Conservation (phyloP, 2,329 filamentous ascomycete genomes). For the Fusarium falciforme region DNA sequence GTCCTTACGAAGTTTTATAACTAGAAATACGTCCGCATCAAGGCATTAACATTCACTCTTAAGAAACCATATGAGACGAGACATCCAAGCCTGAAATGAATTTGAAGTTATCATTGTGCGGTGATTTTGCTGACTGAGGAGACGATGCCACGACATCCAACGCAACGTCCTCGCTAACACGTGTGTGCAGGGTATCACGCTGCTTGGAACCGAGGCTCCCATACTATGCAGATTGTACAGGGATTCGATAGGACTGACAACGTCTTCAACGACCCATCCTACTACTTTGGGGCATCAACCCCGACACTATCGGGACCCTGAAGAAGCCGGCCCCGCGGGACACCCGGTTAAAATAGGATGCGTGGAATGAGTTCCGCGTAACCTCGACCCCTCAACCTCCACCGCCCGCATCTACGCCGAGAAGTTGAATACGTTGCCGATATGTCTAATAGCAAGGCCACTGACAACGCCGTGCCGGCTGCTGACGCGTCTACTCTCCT, state of each 20-base stretch:
- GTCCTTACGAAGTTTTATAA: not conserved
- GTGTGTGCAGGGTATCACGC: not conserved
- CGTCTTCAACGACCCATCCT: not conserved
- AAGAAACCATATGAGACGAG: not conserved
- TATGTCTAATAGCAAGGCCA: not conserved
- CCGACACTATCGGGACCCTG: not conserved
- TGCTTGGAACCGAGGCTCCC: not conserved
- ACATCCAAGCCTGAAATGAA: not conserved
- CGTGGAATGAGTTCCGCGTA: not conserved
- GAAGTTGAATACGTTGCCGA: not conserved
- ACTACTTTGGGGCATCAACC: not conserved
- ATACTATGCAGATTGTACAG: not conserved
- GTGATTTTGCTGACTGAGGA: not conserved
- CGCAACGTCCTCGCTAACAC: not conserved
- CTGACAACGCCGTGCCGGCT: not conserved
- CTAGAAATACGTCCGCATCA: not conserved
- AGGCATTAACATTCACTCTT: not conserved
- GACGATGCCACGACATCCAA: not conserved
- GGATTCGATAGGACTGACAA: not conserved
- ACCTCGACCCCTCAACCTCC: not conserved
- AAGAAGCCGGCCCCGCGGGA: not conserved
- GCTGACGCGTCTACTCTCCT: slow-evolving; percentile 8
- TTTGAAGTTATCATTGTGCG: not conserved
- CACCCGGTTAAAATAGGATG: not conserved
- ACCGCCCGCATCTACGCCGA: not conserved